Evolutionary conservation across 352 stramenopile species (phyloP), one percentile per base, ranked within the genome.

Genomic region (Phytophthora uliginosa): DNA sequence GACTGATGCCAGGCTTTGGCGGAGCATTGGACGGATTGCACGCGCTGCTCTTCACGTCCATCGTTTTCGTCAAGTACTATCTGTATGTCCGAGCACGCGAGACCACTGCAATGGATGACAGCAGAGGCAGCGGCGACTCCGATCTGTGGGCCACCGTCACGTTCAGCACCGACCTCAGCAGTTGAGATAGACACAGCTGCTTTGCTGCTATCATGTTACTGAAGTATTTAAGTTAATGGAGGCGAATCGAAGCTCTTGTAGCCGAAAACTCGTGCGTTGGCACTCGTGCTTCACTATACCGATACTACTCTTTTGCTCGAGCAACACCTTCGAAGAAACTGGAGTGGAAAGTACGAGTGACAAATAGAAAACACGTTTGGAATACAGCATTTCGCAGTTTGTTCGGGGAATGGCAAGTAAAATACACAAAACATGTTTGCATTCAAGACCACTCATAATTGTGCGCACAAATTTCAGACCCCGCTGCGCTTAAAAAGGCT

Each of bases 1-100:
- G 94, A 58, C 69, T 99, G 17, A 91, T 99, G 62, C 96, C 96
- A 6, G 96, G 97, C 73, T 97, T 98, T 73, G 96, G 96, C 28
- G 96, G 96, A 10, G 86, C 97, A 17, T 77, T 99, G 63, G 96
- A 99, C 65, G 85, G 92, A 9, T 85, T 97, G 2, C 92, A 98
- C 68, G 93, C 88, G 48, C 93, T 98, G 69, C 88, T 99, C 45
- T 98, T 98, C 42, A 77, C 82, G n/a, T 82, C 78, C 13, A 71
- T 83, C 15, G 72, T 86, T 20, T 90, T 90, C 28, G 69, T 78
- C 58, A 83, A 83, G 63, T 84, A 78, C 26, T 86, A 85, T 63
- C n/a, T 86, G 12, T 86, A 84, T 51, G 63, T 77, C 60, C 70
- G 61, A 18, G 66, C 60, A 22, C 57, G 55, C 18, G 53, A 76